Evolutionary conservation across 2,329 filamentous ascomycete genomes (phyloP), one percentile per base, ranked within the genome.

Genomic region (Emericellopsis atlantica): DNA sequence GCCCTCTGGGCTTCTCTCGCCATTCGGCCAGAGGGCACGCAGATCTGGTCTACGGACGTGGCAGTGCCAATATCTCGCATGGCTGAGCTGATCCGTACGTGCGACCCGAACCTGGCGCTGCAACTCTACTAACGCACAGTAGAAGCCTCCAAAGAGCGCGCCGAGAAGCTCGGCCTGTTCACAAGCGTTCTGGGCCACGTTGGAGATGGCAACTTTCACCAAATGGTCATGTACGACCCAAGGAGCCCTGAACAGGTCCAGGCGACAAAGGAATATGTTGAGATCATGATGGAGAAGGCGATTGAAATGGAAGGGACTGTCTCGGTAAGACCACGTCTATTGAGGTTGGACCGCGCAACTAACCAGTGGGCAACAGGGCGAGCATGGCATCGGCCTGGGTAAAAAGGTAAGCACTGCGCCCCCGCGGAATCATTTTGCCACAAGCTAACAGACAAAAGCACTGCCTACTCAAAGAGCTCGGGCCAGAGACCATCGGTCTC

Each of bases 291-390:
- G 42, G 88, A 89, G 70, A 71, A 83, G 45, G 86, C 86, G 0
- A 79, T 93, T 37, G 83, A 87, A 62, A 74, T 88, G 65, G 85
- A 92, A 59, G 86, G 86, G 7, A 92, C 86, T 0, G 84, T 88
- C 1, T 89, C 85, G 11, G 15, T n/a, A 15, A n/a, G 16, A 32
- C 21, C 18, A 21, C 18, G 18, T 21, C 18, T 21, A 5, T 12
- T 15, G 7, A 6, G 57, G 9, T 81, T 80, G 21, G 81, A 84
- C 54, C 81, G 84, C 54, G 81, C 79, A 16, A 76, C 84, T 38
- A 81, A 81, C 2, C 62, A 84, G 8, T 75, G 82, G 31, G 84
- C 84, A 57, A 68, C 80, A 44, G 80, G 86, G 85, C 41, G 85
- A 93, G 60, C 85, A 93, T 57, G 85, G 85, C 33, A 80, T 92